Evolutionary conservation across 768 basidiomycete species (phyloP).

Genomic region (Mycena vulgaris): DNA sequence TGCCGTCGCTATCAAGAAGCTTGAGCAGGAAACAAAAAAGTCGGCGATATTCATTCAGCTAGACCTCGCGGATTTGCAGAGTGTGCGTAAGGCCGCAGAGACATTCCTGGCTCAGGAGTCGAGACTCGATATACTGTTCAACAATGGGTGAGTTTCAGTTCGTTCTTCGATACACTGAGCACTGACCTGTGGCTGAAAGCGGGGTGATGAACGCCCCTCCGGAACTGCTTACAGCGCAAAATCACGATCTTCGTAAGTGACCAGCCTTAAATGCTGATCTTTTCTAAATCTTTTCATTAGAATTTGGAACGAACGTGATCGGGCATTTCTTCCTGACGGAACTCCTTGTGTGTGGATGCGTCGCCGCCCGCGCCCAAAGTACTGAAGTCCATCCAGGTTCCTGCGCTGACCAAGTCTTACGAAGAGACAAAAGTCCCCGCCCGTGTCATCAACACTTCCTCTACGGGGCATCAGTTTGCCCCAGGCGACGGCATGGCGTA

Average conservation of each 20-base stretch:
- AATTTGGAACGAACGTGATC: slow-evolving; percentile 39
- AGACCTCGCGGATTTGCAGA: slow-evolving; percentile 47
- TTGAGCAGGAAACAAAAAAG: slow-evolving; percentile 47
- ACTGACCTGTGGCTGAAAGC: slow-evolving; percentile 9
- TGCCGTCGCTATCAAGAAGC: slow-evolving; percentile 42
- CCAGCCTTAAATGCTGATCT: not conserved
- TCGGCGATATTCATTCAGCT: slow-evolving; percentile 41
- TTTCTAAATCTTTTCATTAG: slow-evolving; percentile 14
- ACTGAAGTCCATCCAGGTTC: slow-evolving; percentile 14
- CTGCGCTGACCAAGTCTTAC: slow-evolving; percentile 39
- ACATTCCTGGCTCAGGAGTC: slow-evolving; percentile 42
- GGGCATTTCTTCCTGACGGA: slow-evolving; percentile 26
- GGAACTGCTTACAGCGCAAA: slow-evolving; percentile 39
- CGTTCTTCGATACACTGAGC: too few relatives aligned
- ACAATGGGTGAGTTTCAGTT: slow-evolving; percentile 41
- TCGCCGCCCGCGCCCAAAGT: too few relatives aligned
- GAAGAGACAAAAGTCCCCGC: slow-evolving; percentile 39
- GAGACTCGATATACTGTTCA: slow-evolving; percentile 44
- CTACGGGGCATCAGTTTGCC: not conserved
- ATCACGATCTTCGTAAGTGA: slow-evolving; percentile 25
- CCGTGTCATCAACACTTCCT: slow-evolving; percentile 46
- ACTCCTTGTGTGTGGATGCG: slow-evolving; percentile 10
- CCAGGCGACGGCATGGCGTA: slow-evolving; percentile 4
- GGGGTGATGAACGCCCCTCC: slow-evolving; percentile 44
- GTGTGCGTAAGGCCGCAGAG: slow-evolving; percentile 45